Evolutionary conservation across 805 yeast species (phyloP).

Genomic region (Brettanomyces bruxellensis): DNA sequence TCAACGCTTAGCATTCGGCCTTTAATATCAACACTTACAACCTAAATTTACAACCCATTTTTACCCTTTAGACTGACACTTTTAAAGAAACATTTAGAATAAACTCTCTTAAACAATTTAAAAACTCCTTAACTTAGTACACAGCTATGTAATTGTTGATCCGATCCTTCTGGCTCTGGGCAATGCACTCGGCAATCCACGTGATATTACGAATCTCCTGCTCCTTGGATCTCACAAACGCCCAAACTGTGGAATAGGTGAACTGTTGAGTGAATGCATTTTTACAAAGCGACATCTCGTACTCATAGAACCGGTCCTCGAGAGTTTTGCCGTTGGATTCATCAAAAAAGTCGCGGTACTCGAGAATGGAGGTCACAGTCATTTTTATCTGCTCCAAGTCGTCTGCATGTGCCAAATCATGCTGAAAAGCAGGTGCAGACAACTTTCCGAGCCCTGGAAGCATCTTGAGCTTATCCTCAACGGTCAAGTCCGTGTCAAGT

Average conservation of each 20-base stretch:
- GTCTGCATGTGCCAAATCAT: constrained; percentile 63
- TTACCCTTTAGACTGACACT: no score
- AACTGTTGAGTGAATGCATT: constrained; percentile 96
- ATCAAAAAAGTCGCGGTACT: constrained; percentile 53
- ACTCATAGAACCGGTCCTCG: constrained; percentile 89
- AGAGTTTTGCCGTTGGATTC: constrained; percentile 46
- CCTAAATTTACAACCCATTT: no score
- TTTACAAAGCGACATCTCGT: constrained; percentile 87
- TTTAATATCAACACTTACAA: no score
- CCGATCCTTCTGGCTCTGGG: constrained; percentile 94
- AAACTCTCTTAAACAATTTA: no score
- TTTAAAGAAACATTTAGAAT: no score
- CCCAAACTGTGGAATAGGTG: constrained; percentile 85
- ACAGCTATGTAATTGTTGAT: constrained; percentile 87
- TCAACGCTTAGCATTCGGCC: no score
- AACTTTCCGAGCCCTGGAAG: constrained; percentile 80
- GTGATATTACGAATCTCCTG: constrained; percentile 96
- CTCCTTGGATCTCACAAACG: constrained; percentile 92
- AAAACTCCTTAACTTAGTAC: constrained; percentile 31
- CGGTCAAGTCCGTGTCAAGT: constrained; percentile 69
- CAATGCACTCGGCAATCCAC: constrained; percentile 99
- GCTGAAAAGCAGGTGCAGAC: constrained; percentile 55
- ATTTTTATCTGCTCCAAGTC: constrained; percentile 77
- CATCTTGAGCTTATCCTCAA: constrained; percentile 60
- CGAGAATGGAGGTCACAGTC: constrained; percentile 55